Base-by-base conservation (phyloP, 768 basidiomycete genomes). In the Tricholoma bakamatsutake region DNA sequence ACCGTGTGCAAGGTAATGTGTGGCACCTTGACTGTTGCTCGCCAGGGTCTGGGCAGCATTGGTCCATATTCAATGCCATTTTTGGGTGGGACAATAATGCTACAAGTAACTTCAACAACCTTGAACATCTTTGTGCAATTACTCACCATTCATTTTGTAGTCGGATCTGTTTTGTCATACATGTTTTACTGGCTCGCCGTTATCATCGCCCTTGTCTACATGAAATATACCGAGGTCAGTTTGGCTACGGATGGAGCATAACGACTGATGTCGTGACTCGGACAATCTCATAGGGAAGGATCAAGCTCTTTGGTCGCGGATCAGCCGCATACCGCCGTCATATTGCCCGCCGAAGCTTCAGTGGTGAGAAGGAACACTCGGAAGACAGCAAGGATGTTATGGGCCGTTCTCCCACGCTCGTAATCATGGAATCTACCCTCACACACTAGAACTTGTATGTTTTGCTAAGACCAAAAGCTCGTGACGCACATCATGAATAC, bases 171-270 rank as follows among this genome's bases (percentile, higher is more conserved):
- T 18, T 75, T 96, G n/a, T 74, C 85, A 0, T 98, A 98, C 68
- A 82, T 91, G 48, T 88, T 92, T 70, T 98, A 95, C 76, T 98
- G 95, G 95, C 60, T 97, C 58, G 82, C 85, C 11, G 89, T 88
- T 61, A 83, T 95, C 46, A 79, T 65, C 33, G 74, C 74, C 2
- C 78, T 98, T 51, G 64, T 88, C 50, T 80, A 71, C 60, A 72
- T 89, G 75, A 91, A 91, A 71, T 89, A 69, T 64, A 75, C 62
- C 52, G 81, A 84, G 74, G 82, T 78, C 58, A 54, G 70, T 62
- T 45, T 24, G 4, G 5, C 24, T 24, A 24, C 11, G 7, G 8
- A 5, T n/a, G 3, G 28, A 17, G 13, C 15, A 31, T 17, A 48
- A 30, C n/a, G 30, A 31, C 30, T 10, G 6, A 31, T 27, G 12